phyloP scores from a whole-genome alignment of 768 basidiomycete genomes.

The Xerocomus potaroensis region DNA sequence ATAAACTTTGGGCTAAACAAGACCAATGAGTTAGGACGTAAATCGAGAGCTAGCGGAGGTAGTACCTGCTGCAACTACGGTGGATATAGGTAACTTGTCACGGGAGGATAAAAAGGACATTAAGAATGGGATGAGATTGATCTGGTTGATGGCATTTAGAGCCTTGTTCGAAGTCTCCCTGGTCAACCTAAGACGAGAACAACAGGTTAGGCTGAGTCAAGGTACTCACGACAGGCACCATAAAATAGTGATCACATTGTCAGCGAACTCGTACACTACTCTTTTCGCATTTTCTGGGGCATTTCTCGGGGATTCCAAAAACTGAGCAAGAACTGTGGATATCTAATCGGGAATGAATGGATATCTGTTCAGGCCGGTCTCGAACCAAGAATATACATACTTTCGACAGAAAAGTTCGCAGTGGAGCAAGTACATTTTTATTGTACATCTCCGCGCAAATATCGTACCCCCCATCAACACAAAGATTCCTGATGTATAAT shows the following conservation, averaged over 20 bases:
- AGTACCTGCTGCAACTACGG: conserved; percentile 77
- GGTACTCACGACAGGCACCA: conserved; percentile 93
- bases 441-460: conserved; percentile 98
- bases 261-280: conserved; percentile 82
- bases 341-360: conserved; percentile 45
- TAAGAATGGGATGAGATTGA: conserved; percentile 75
- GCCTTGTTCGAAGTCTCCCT: conserved; percentile 95
- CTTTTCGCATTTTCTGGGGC: conserved; percentile 67
- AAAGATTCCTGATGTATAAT: conserved; percentile 66
- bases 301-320: conserved; percentile 54
- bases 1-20: conserved; percentile 77
- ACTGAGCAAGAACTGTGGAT: conserved; percentile 64
- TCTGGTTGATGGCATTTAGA: conserved; percentile 68
- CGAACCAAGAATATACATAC: conserved; percentile 33
- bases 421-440: conserved; percentile 80
- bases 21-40: neutral
- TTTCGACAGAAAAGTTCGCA: conserved; percentile 75
- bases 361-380: neutral
- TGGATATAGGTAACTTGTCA: conserved; percentile 61
- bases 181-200: conserved; percentile 23
- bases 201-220: neutral
- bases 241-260: conserved; percentile 86
- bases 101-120: conserved; percentile 83
- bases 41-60: conserved; percentile 7
- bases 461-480: conserved; percentile 93